Base-by-base conservation (phyloP, 2,329 filamentous ascomycete genomes). In the Pseudogymnoascus sp. region DNA sequence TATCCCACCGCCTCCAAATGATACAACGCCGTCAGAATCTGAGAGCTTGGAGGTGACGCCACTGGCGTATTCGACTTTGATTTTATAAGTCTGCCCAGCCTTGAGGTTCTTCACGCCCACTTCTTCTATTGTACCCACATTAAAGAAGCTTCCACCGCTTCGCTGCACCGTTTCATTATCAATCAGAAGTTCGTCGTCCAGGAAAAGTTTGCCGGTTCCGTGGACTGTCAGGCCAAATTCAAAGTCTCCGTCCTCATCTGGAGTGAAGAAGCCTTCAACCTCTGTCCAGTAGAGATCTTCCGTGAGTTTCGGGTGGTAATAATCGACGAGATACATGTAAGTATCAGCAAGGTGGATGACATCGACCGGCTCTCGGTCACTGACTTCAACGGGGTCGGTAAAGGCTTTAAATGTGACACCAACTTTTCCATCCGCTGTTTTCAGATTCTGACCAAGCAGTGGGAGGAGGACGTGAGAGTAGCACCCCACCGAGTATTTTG, bases 391-490 rank as follows among this genome's bases (percentile, higher is more conserved):
- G 1, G 83, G 80, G 63, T 88, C 82, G 64, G 84, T 83, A 73
- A 83, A 89, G 14, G 84, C 83, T 64, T 79, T 81, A 80, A 87
- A 87, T 11, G 75, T 80, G 76, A 89, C 82, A 1, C 87, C 87
- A 1, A 75, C 72, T 66, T 82, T 79, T 28, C 84, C 84, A 18
- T 81, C 77, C 0, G 75, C 72, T 0, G 81, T 80, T 67, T 77
- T 82, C 59, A 82, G 75, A n/a, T 80, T 75, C 3, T 76, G 76
- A 0, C 84, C 83, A 6, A 88, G 76, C 0, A 84, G 73, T 0
- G 86, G 86, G 1, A 88, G 77, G 66, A 85, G 77, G 69, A 84
- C 85, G 73, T 88, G 85, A 1, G 83, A 84, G 72, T 88, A 85
- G 28, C 82, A 82, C 4, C 86, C 86, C 40, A 87, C 80, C 3